Percentiles rank a stretch among this genome's conserved stretches.
Evolutionary conservation across 1,139 yeast species (phyloP).

Genomic region (Pichia sp.): DNA sequence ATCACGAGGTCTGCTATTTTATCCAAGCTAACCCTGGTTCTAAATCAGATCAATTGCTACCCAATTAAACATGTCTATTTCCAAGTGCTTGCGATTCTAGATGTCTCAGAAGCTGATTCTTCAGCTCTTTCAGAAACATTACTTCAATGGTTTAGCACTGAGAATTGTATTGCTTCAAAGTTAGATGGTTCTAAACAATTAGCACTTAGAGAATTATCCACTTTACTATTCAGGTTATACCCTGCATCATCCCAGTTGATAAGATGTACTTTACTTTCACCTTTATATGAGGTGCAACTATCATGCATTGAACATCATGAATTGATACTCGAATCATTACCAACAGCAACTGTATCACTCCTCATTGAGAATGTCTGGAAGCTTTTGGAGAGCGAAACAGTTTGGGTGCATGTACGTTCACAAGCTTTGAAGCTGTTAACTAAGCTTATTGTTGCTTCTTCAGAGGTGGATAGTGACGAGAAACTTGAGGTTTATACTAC

Average conservation of each 20-base stretch:
- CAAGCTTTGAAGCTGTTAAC: slow-evolving; percentile 35
- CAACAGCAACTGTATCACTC: no score
- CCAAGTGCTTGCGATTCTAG: slow-evolving; percentile 12
- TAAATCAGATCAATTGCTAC: slow-evolving; percentile 8
- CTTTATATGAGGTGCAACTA: slow-evolving; percentile 44
- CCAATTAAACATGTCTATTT: slow-evolving; percentile 16
- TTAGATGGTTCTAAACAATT: slow-evolving; percentile 43
- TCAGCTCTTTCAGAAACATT: no score
- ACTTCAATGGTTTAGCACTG: slow-evolving; percentile 28
- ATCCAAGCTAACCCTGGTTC: slow-evolving; percentile 1
- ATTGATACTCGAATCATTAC: neutral
- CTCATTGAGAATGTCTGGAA: slow-evolving; percentile 23
- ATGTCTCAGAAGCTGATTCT: no score
- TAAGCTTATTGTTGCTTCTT: slow-evolving; percentile 17
- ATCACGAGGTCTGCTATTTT: slow-evolving; percentile 3
- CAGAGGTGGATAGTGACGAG: slow-evolving; percentile 1
- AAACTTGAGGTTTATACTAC: slow-evolving; percentile 14
- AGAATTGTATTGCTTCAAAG: slow-evolving; percentile 12
- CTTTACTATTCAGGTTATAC: slow-evolving; percentile 28
- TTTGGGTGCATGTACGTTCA: slow-evolving; percentile 40
- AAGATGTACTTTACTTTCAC: slow-evolving; percentile 32
- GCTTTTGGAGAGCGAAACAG: slow-evolving; percentile 20
- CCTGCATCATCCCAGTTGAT: slow-evolving; percentile 23
- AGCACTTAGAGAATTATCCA: slow-evolving; percentile 30
- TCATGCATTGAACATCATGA: slow-evolving; percentile 32